phyloP scores from a whole-genome alignment of 495 filamentous ascomycete genomes.

The Halenospora varia region DNA sequence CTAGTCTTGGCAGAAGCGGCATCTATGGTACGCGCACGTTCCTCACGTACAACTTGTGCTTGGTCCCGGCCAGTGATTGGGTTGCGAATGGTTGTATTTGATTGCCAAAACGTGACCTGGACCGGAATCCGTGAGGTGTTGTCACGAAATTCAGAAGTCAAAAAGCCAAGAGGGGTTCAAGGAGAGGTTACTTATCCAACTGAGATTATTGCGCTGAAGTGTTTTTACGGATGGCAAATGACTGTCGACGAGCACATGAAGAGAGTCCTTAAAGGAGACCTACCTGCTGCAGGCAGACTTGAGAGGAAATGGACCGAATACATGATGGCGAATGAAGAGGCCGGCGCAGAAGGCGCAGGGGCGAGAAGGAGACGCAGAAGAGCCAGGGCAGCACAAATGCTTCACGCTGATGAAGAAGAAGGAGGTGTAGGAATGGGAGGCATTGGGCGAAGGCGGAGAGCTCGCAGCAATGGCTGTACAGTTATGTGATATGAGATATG shows the following conservation, averaged over 20 bases:
- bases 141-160: conserved; percentile 71
- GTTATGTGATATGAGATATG: conserved; percentile 44
- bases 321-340: conserved; percentile 89
- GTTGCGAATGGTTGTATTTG: conserved; percentile 79
- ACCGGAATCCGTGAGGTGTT: conserved; percentile 84
- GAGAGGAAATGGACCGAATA: conserved; percentile 92
- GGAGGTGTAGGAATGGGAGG: conserved; percentile 40
- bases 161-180: conserved; percentile 27
- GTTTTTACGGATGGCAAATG: conserved; percentile 92
- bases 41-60: conserved; percentile 39
- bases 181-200: conserved; percentile 47
- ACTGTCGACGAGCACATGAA: conserved; percentile 91
- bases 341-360: conserved; percentile 56
- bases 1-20: conserved; percentile 86
- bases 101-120: conserved; percentile 90
- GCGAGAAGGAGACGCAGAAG: conserved; percentile 65
- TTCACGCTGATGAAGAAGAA: conserved; percentile 75
- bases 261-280: conserved; percentile 72
- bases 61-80: conserved; percentile 48
- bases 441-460: conserved; percentile 39
- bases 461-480: conserved; percentile 49
- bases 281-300: conserved; percentile 62
- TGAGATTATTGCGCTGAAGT: conserved; percentile 81
- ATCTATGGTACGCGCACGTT: conserved; percentile 63
- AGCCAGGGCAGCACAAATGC: conserved; percentile 68